Base-by-base conservation (phyloP, 2,329 filamentous ascomycete species). In the Colletotrichum viniferum region DNA sequence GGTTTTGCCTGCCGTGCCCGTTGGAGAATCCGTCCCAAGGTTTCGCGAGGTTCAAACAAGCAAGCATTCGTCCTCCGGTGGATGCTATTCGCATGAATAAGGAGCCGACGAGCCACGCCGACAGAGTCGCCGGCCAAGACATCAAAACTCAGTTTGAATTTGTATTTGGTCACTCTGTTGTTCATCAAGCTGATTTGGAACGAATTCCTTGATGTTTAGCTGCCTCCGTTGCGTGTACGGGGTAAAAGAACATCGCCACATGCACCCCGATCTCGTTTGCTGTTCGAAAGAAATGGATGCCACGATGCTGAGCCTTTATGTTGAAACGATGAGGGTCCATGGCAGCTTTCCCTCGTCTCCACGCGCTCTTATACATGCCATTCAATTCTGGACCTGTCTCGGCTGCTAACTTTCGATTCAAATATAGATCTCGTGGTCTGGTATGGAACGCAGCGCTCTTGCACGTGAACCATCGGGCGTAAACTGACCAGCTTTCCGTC, bases 121-220 rank as follows among this genome's bases (percentile, higher is more conserved):
- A 48, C 43, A 48, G n/a, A 21, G 43, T 48, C n/a, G 43, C 43
- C 43, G 7, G 43, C 43, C 43, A 48, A 48, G 9, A 12, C 0
- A 9, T 9, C 36, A 18, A 18, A 10, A 48, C 1, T 5, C n/a
- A 3, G 4, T 4, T 21, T 4, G 43, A 48, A 1, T 13, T 13
- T 21, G 0, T 10, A 21, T 48, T 4, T 12, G n/a, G 43, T 13
- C 43, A 1, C n/a, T 7, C 4, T 0, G 3, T 1, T 12, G 0
- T 13, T 48, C 43, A 48, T 48, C 43, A 21, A 48, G 18, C 43
- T 48, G 3, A 3, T 21, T 48, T 5, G 0, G 4, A 48, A 21
- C 0, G 3, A 21, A 13, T 1, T 2, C 18, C 0, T 2, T 43
- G 8, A 3, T n/a, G 2, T n/a, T 43, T 43, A 1, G 8, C 1